phyloP scores from a whole-genome alignment of 2,329 filamentous ascomycete genomes.

The Penicillium expansum region DNA sequence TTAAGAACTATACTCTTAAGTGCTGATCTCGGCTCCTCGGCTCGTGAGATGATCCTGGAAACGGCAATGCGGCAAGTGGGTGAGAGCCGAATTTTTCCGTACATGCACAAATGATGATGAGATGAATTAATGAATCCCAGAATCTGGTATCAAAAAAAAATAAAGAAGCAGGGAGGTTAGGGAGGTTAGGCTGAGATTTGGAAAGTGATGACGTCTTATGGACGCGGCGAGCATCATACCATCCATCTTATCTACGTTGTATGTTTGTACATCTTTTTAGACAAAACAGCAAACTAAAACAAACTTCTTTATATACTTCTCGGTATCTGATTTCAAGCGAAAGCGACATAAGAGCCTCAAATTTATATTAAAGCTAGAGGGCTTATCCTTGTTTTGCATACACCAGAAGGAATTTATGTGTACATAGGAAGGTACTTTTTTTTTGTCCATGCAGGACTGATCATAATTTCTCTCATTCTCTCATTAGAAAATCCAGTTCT shows the following conservation, averaged over 20 bases:
- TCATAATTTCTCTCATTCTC: not conserved
- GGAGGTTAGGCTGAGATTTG: not conserved
- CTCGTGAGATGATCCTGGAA: conserved; percentile 4
- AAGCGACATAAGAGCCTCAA: not conserved
- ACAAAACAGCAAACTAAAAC: not conserved
- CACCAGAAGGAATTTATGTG: not conserved
- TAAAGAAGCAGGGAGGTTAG: not conserved
- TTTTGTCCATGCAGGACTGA: not conserved
- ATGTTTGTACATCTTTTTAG: too few relatives aligned
- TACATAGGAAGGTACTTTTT: not conserved
- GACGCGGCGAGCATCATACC: not conserved
- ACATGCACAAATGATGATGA: not conserved
- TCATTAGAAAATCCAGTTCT: not conserved
- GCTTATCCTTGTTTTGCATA: not conserved
- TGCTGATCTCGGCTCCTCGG: conserved; percentile 18
- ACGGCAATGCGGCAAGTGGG: conserved; percentile 14
- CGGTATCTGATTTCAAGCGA: too few relatives aligned
- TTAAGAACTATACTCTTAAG: not conserved
- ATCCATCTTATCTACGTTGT: too few relatives aligned
- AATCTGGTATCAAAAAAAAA: not conserved
- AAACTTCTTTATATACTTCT: not conserved
- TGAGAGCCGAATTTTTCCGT: conserved; percentile 8
- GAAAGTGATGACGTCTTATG: conserved; percentile 3
- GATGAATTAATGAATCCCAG: not conserved
- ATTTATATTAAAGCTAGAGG: not conserved